These are phyloP conservation scores for Candida ponderosae DNA, from an alignment of 805 yeast genomes.

Conservation along the genomic window DNA sequence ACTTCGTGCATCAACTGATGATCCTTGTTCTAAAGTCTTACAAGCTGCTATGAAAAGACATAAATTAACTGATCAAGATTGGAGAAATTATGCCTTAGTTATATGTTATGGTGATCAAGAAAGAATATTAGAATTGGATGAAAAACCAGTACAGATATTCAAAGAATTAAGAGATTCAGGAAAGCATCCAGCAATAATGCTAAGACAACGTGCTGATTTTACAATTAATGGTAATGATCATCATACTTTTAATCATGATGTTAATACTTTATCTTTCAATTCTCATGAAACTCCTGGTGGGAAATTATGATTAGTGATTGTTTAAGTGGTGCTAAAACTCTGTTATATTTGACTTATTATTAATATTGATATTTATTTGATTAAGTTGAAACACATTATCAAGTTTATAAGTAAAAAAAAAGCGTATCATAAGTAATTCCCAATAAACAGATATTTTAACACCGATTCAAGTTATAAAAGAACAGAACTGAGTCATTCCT, in stretches of 20 bases:
- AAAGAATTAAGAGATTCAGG: slow-evolving; percentile 83
- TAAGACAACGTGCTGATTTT: slow-evolving; percentile 67
- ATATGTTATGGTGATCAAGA: slow-evolving; percentile 90
- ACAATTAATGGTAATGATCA: slow-evolving; percentile 21
- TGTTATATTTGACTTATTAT: too few species aligned
- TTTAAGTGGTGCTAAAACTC: background rate
- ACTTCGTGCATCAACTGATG: slow-evolving; percentile 79
- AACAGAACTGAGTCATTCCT: too few species aligned
- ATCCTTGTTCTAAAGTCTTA: slow-evolving; percentile 80
- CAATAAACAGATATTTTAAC: too few species aligned
- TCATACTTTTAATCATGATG: too few species aligned
- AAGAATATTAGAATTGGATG: slow-evolving; percentile 72
- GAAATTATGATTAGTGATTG: slow-evolving; percentile 19
- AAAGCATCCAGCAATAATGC: slow-evolving; percentile 85
- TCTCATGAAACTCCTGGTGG: slow-evolving; percentile 33
- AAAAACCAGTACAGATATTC: slow-evolving; percentile 80
- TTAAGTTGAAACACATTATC: too few species aligned
- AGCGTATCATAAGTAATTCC: too few species aligned
- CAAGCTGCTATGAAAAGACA: slow-evolving; percentile 87
- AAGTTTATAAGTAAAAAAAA: too few species aligned
- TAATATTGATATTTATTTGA: too few species aligned
- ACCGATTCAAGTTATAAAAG: too few species aligned
- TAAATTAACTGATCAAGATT: slow-evolving; percentile 66
- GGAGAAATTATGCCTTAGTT: slow-evolving; percentile 83
- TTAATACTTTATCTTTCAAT: too few species aligned